Evolutionary conservation across 495 filamentous ascomycete genomes (phyloP).

Genomic region (Tuber borchii): DNA sequence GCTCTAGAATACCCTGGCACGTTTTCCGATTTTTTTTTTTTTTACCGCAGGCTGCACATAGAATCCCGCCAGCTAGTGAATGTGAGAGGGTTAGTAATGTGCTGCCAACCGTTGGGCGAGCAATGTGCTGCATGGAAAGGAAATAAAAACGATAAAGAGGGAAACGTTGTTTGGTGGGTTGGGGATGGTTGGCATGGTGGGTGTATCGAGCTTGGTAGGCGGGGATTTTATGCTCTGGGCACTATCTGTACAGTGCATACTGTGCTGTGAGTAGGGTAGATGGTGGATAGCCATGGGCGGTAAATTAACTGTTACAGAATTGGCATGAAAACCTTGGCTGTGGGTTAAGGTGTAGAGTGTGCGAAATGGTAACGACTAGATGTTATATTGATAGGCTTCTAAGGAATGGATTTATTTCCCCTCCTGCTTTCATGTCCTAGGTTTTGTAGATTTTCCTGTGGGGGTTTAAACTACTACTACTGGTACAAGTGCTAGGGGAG

Average conservation of each 20-base stretch:
- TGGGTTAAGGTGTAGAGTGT: not conserved
- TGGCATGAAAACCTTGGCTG: not conserved
- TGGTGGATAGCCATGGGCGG: not conserved
- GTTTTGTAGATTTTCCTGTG: not conserved
- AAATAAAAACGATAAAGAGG: not conserved
- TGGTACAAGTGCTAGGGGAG: no score
- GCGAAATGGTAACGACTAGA: not conserved
- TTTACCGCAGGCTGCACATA: no score
- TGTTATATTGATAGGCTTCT: not conserved
- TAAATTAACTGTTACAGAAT: not conserved
- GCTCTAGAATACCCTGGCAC: not conserved
- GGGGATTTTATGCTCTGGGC: not conserved
- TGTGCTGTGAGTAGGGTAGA: no score
- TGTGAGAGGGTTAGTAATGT: not conserved
- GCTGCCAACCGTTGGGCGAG: not conserved
- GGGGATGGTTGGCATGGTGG: not conserved
- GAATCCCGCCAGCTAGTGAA: not conserved
- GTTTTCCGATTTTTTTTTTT: not conserved
- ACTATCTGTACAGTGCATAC: no score
- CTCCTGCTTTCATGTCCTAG: not conserved
- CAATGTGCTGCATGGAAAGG: not conserved
- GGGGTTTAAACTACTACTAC: not conserved
- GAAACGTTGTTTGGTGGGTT: not conserved
- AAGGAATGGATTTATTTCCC: not conserved
- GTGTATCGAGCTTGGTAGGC: not conserved